These are phyloP conservation scores for Tetrastigma voinierianum DNA, from an alignment of 164 flowering plant genomes.

Conservation along the genomic window DNA sequence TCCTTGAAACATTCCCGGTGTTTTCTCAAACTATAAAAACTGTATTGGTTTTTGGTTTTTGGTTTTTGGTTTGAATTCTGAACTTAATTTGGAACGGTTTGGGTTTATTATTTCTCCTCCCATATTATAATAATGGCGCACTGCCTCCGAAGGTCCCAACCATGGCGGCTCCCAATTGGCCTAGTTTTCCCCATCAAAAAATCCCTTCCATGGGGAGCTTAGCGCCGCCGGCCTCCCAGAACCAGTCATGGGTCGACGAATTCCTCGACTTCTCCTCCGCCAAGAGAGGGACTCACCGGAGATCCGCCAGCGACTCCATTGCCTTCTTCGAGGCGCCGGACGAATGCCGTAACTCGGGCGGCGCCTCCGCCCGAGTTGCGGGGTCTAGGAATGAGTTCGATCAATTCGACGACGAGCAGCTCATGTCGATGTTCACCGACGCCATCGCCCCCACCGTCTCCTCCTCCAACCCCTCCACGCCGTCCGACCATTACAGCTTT, in stretches of 20 bases:
- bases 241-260: constrained; percentile 61
- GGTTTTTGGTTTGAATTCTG: constrained; percentile 10
- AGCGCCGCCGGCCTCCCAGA: constrained; percentile 5
- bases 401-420: constrained; percentile 67
- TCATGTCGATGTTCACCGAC: constrained; percentile 75
- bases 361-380: not conserved
- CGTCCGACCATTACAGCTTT: constrained; percentile 66
- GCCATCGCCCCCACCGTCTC: constrained; percentile 33
- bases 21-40: not conserved
- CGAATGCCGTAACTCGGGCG: constrained; percentile 31
- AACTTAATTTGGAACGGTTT: no score
- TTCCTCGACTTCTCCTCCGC: constrained; percentile 62
- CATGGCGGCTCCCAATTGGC: constrained; percentile 55
- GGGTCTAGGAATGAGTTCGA: constrained; percentile 39
- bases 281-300: constrained; percentile 56
- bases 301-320: constrained; percentile 78
- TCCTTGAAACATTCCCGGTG: not conserved
- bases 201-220: constrained; percentile 24
- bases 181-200: constrained; percentile 50
- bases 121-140: constrained; percentile 79
- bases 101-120: not conserved
- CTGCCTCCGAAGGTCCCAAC: constrained; percentile 83
- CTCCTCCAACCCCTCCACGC: constrained; percentile 54
- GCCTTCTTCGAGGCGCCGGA: constrained; percentile 62
- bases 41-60: not conserved